phyloP scores from a whole-genome alignment of 2,329 filamentous ascomycete genomes.

The Sordariomycetes sp. region DNA sequence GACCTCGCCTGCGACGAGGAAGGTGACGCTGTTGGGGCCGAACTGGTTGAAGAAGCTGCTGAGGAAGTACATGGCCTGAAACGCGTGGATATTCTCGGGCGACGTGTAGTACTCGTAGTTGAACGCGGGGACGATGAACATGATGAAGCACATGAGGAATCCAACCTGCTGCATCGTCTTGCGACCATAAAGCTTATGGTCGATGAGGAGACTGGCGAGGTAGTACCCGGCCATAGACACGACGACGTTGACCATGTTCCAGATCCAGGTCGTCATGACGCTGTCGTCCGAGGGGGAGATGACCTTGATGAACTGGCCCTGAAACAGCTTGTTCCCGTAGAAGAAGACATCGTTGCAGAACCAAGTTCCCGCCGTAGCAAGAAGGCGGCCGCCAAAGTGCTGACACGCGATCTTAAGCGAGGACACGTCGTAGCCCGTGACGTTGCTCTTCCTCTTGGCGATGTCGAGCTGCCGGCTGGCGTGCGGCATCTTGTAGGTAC shows the following conservation, averaged over 20 bases:
- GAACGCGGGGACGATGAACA: slow-evolving; percentile 87
- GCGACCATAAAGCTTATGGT: slow-evolving; percentile 92
- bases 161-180: slow-evolving; percentile 95
- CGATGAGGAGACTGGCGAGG: slow-evolving; percentile 73
- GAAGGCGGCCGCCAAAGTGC: slow-evolving; percentile 74
- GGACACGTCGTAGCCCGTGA: slow-evolving; percentile 85
- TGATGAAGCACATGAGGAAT: slow-evolving; percentile 84
- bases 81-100: slow-evolving; percentile 60
- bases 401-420: slow-evolving; percentile 67
- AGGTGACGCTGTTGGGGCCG: slow-evolving; percentile 89
- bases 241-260: slow-evolving; percentile 83
- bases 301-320: slow-evolving; percentile 76
- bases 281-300: slow-evolving; percentile 57
- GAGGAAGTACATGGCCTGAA: slow-evolving; percentile 97
- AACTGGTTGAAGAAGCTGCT: slow-evolving; percentile 99
- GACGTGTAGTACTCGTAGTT: slow-evolving; percentile 72
- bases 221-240: slow-evolving; percentile 86
- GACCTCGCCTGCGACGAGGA: slow-evolving; percentile 92
- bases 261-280: slow-evolving; percentile 79
- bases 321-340: slow-evolving; percentile 98
- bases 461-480: slow-evolving; percentile 70
- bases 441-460: slow-evolving; percentile 73
- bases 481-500: slow-evolving; percentile 86
- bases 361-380: slow-evolving; percentile 83
- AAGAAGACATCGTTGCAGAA: slow-evolving; percentile 98